A percentile compares a stretch with the other conserved stretches of the same genome.
These are phyloP conservation scores for Fusarium nodosum DNA, from an alignment of 2,329 filamentous ascomycete genomes.

Conservation along the genomic window DNA sequence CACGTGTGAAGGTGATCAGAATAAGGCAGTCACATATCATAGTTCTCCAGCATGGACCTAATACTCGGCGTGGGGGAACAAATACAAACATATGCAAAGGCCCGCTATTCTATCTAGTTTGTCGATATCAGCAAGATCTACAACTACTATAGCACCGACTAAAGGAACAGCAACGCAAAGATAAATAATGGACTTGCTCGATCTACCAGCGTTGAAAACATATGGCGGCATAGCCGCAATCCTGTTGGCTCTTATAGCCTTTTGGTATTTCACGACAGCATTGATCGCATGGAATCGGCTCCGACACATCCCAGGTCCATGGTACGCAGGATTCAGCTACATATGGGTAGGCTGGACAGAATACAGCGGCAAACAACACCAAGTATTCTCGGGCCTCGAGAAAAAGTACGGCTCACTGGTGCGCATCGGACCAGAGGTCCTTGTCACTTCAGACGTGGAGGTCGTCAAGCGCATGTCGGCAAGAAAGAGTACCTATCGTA, in stretches of 20 bases:
- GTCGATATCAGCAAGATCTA: neutral
- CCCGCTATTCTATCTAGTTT: too few relatives aligned
- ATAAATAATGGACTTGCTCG: neutral
- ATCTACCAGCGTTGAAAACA: accelerated
- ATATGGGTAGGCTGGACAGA: conserved; percentile 1
- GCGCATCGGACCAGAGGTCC: neutral
- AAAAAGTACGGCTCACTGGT: conserved; percentile 11
- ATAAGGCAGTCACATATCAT: neutral
- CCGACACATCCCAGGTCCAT: conserved; percentile 9
- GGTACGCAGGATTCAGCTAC: conserved; percentile 8
- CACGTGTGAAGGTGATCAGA: accelerated
- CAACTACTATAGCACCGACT: neutral
- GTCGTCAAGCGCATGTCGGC: conserved; percentile 11
- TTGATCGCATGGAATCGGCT: conserved; percentile 3
- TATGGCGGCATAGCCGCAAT: accelerated
- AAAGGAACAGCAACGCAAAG: neutral
- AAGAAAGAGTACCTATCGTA: conserved; percentile 2
- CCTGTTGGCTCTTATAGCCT: accelerated
- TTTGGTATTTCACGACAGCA: neutral
- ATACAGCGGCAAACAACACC: conserved; percentile 4
- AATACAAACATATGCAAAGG: neutral
- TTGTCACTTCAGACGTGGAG: conserved; percentile 7
- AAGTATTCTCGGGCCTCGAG: neutral
- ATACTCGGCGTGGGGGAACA: too few relatives aligned
- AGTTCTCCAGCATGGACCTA: neutral